Base-by-base conservation (phyloP, 2,329 filamentous ascomycete genomes). In the Alternaria arborescens region DNA sequence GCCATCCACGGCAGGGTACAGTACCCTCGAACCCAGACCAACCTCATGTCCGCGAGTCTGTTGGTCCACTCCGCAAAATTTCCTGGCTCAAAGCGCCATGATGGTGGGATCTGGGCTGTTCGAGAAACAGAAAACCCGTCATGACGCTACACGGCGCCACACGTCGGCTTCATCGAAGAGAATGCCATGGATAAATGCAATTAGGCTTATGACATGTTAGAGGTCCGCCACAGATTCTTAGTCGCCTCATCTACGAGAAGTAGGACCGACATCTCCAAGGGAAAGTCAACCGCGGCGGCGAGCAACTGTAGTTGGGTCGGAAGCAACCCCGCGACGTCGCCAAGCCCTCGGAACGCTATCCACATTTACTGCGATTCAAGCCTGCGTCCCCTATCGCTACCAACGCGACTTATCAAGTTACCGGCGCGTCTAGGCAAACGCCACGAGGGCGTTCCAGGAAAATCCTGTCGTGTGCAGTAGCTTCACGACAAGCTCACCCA, bases 341-440 rank as follows among this genome's bases (percentile, higher is more conserved):
- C 52, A 60, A 51, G 44, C 20, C 38, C 28, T 40, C 40, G 52
- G 43, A 43, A 12, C 22, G 32, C 41, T 20, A 40, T 30, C 38
- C 12, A 22, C 7, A 40, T n/a, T 14, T 42, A 0, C 8, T 8
- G 52, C 57, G 52, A 55, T 38, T 50, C 57, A 43, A 59, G 44
- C 30, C 16, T 22, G 24, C 30, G 30, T 36, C 24, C 14, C 36
- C 36, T 30, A 20, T 30, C 44, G 42, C 18, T 34, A 36, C 24
- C 14, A 16, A 22, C 16, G n/a, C 18, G 32, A 42, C 10, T 30
- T 36, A 36, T 16, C 12, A 3, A 38, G 46, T 40, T 53, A 36
- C 18, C n/a, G 24, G 26, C 34, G 12, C 28, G 16, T 36, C 30
- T 44, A 10, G 24, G 11, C 16, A 11, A 24, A 56, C 20, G 44